phyloP scores from a whole-genome alignment of 2,329 filamentous ascomycete genomes.

The Nigrospora osmanthi region DNA sequence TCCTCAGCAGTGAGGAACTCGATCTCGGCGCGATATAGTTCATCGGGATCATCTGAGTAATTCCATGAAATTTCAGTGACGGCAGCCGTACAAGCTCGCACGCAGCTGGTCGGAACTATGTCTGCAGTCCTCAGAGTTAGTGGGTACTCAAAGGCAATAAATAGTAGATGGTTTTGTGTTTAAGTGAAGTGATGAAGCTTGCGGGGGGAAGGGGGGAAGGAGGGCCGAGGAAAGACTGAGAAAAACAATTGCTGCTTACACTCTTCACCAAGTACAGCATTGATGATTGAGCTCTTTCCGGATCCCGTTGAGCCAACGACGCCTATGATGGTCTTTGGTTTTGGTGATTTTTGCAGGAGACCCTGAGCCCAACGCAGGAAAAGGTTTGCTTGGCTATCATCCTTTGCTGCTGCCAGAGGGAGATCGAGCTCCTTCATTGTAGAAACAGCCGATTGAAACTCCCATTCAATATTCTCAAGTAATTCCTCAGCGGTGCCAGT shows the following conservation, averaged over 20 bases:
- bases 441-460: background rate
- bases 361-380: background rate
- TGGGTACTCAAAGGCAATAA: no score
- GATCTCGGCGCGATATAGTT: constrained; percentile 18
- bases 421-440: background rate
- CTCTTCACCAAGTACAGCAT: constrained; percentile 18
- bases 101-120: constrained; percentile 28
- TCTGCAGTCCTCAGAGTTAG: no score
- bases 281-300: constrained; percentile 16
- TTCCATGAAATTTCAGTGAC: constrained; percentile 19
- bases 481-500: background rate
- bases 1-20: constrained; percentile 17
- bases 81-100: constrained; percentile 19
- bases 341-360: background rate
- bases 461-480: background rate
- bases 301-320: constrained; percentile 12
- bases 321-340: constrained; percentile 3
- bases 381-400: background rate
- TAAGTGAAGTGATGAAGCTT: no score
- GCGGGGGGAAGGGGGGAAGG: no score
- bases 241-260: constrained; percentile 5
- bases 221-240: no score
- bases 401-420: background rate
- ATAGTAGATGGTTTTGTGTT: no score
- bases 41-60: constrained; percentile 13